These are phyloP conservation scores for Coemansia sp. DNA, from an alignment of 192 early-diverging fungal genomes.

Conservation along the genomic window DNA sequence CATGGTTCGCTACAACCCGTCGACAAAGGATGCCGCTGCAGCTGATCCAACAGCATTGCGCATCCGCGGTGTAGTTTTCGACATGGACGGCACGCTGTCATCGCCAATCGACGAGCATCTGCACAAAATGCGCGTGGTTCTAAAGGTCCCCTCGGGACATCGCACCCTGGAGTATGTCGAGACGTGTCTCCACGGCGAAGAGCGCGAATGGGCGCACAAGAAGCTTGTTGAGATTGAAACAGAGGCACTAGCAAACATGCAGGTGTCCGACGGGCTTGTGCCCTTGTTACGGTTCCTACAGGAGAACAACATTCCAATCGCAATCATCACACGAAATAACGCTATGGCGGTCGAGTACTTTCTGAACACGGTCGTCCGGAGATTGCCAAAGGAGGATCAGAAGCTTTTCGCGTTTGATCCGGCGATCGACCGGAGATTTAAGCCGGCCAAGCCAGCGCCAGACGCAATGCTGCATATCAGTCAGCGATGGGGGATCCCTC, in stretches of 20 bases:
- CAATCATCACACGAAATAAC: conserved; percentile 56
- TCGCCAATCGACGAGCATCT: conserved; percentile 49
- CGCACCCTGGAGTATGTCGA: conserved; percentile 47
- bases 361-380: conserved; percentile 37
- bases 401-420: conserved; percentile 49
- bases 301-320: conserved; percentile 33
- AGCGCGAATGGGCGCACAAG: conserved; percentile 26
- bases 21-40: conserved; percentile 26
- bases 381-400: conserved; percentile 25
- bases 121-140: conserved; percentile 29
- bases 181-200: conserved; percentile 27
- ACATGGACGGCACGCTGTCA: conserved; percentile 56
- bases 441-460: conserved; percentile 53
- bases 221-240: conserved; percentile 46
- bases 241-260: conserved; percentile 46
- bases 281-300: conserved; percentile 42
- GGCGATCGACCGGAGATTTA: conserved; percentile 50
- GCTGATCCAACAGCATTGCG: conserved; percentile 29
- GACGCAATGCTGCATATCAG: conserved; percentile 46
- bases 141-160: conserved; percentile 38
- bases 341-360: conserved; percentile 45
- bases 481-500: conserved; percentile 40
- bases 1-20: conserved; percentile 25
- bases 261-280: conserved; percentile 46
- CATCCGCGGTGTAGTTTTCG: conserved; percentile 51